phyloP scores from a whole-genome alignment of 2,329 filamentous ascomycete genomes.

The Chaetomiaceae sp. region DNA sequence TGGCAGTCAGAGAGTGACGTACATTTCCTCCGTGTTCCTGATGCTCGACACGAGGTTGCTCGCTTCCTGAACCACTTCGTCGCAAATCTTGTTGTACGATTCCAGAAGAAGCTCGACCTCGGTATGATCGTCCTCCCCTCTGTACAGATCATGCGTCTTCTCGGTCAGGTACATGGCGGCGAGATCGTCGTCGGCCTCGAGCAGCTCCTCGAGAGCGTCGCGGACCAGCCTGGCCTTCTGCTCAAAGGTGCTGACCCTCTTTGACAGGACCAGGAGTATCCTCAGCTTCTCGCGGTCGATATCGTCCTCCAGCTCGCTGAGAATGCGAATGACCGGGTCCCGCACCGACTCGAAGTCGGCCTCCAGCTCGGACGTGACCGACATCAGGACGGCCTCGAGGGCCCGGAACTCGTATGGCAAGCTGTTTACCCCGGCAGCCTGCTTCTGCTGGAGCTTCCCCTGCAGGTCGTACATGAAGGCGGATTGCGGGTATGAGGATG shows the following conservation, averaged over 20 bases:
- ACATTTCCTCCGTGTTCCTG: conserved; percentile 98
- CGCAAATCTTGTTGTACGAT: conserved; percentile 95
- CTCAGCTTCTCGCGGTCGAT: conserved; percentile 93
- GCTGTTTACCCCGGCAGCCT: conserved; percentile 53
- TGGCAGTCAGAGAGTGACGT: conserved; percentile 34
- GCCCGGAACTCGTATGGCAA: conserved; percentile 95
- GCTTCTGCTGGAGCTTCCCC: conserved; percentile 82
- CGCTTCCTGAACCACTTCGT: conserved; percentile 95
- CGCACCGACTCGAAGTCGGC: conserved; percentile 92
- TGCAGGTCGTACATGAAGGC: conserved; percentile 98
- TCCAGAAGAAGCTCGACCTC: conserved; percentile 96
- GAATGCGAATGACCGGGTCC: conserved; percentile 83
- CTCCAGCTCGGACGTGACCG: conserved; percentile 85
- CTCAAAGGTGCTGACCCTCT: conserved; percentile 94
- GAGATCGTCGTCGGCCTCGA: conserved; percentile 94
- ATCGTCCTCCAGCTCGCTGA: conserved; percentile 90
- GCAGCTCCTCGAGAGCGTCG: conserved; percentile 88
- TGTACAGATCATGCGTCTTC: conserved; percentile 49
- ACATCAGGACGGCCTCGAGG: conserved; percentile 90
- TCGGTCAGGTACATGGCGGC: conserved; percentile 94
- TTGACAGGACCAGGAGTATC: conserved; percentile 86
- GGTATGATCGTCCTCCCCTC: conserved; percentile 37
- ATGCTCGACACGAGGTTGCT: conserved; percentile 92
- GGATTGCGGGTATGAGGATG: conserved; percentile 71
- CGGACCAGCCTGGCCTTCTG: conserved; percentile 92